Base-by-base conservation (phyloP, 1,284 basidiomycete species). In the Amylostereum areolatum region DNA sequence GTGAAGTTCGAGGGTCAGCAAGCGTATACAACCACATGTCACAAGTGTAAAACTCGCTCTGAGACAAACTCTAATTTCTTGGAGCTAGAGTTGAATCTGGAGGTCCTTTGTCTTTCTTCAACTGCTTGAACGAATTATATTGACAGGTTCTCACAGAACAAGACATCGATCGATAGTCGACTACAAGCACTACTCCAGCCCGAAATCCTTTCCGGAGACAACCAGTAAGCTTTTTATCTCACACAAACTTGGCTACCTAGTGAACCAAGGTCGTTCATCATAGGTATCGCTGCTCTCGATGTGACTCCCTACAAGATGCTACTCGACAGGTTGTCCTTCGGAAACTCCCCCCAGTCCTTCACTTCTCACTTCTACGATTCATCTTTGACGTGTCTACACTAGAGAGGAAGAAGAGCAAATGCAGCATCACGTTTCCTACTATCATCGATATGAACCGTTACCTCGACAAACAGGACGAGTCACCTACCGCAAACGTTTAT, bases 311-410 rank as follows among this genome's bases (percentile, higher is more conserved):
- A 4, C 83, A 85, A 62, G 80, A 89, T 52, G 94, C 94, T 1
- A 83, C 77, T 11, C 83, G 92, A 10, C 84, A 83, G 54, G 84
- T 80, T 1, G 75, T 83, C 58, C 67, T 92, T 9, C 74, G 73
- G 12, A 62, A 74, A 45, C 73, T 95, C 0, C 93, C 93, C 1
- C 90, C 90, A 0, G 84, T 91, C 2, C 74, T 97, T 1, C 90
- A 97, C 65, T 87, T 97, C 58, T 92, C 91, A 11, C 69, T 97
- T 42, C 77, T 94, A 48, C 87, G 94, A 18, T 97, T 97, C 65
- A 82, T 90, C 28, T 97, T 87, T 60, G 89, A 94, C 63, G 57
- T 85, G n/a, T 65, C 76, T 18, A 80, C 81, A 1, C 79, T 85
- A 71, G 80, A 86, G 58, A 78, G 92, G 52, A 89, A 83, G 66